A percentile compares a stretch with the other conserved stretches of the same genome.
phyloP scores from a whole-genome alignment of 208 protist genomes.

The Leishmania tarentolae region DNA sequence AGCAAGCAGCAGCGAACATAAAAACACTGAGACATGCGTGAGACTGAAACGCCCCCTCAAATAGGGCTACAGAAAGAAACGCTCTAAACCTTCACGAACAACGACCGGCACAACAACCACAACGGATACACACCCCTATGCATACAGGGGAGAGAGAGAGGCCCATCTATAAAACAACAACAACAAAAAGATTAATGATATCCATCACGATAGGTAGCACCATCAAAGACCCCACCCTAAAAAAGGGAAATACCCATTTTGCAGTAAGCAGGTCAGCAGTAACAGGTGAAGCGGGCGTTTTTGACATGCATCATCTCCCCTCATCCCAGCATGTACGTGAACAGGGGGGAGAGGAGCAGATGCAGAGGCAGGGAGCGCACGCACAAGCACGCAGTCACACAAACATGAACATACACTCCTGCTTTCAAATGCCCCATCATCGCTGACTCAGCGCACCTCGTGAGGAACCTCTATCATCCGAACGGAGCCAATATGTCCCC shows the following conservation, averaged over 20 bases:
- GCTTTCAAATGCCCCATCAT: no score
- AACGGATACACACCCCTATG: no score
- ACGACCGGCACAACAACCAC: background rate
- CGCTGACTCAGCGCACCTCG: constrained; percentile 22
- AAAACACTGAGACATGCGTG: background rate
- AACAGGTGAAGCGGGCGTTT: no score
- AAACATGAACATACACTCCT: background rate
- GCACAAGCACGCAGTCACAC: background rate
- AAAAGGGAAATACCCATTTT: background rate
- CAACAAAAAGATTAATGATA: no score
- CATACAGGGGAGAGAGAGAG: no score
- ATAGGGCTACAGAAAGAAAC: background rate
- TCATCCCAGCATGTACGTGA: background rate
- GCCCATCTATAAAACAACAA: no score
- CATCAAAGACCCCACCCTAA: background rate
- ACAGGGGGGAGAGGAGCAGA: background rate
- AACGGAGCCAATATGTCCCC: constrained; percentile 72
- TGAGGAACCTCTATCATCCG: constrained; percentile 61
- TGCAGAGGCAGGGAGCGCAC: background rate
- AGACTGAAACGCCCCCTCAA: constrained; percentile 3
- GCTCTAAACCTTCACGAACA: background rate
- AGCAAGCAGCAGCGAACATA: no score
- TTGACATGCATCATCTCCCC: no score
- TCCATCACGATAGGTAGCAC: background rate
- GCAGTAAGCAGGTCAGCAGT: no score